Conservation (phyloP, 306 rosid genomes). For the Inga oerstediana region DNA sequence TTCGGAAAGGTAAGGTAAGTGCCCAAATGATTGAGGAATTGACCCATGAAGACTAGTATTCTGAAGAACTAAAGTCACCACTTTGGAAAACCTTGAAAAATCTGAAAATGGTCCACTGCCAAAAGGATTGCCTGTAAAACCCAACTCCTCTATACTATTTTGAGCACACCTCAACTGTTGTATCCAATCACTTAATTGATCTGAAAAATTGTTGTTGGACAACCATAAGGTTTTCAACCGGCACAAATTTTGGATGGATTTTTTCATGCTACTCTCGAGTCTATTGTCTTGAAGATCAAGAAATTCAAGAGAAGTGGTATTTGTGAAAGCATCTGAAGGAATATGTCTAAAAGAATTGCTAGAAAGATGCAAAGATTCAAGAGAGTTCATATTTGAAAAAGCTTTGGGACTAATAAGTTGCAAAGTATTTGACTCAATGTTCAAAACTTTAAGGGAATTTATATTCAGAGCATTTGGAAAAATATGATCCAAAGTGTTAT, state of each 20-base stretch:
- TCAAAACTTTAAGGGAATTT: slow-evolving; percentile 4
- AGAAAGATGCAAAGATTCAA: not conserved
- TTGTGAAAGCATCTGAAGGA: slow-evolving; percentile 30
- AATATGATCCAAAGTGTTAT: not conserved
- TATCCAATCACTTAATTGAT: slow-evolving; percentile 26
- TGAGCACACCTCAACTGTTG: slow-evolving; percentile 10
- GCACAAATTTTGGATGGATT: slow-evolving; percentile 18
- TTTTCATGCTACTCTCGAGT: slow-evolving; percentile 24
- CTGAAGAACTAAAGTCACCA: not conserved
- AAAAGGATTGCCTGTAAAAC: not conserved
- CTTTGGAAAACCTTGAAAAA: slow-evolving; percentile 3
- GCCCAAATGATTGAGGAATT: not conserved
- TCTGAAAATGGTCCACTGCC: not conserved
- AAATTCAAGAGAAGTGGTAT: slow-evolving; percentile 9
- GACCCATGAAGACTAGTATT: not conserved
- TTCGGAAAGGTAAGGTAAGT: not conserved
- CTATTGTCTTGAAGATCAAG: slow-evolving; percentile 29
- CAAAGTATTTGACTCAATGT: too few relatives aligned
- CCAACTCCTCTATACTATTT: not conserved
- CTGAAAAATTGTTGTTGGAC: slow-evolving; percentile 20
- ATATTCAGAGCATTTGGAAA: slow-evolving; percentile 6
- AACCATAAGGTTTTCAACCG: not conserved
- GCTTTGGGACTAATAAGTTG: not conserved
- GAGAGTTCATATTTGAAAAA: not conserved
- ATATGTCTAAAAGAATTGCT: not conserved